These are phyloP conservation scores for Chytriomyces sp. DNA, from an alignment of 192 early-diverging fungal species.

Conservation along the genomic window DNA sequence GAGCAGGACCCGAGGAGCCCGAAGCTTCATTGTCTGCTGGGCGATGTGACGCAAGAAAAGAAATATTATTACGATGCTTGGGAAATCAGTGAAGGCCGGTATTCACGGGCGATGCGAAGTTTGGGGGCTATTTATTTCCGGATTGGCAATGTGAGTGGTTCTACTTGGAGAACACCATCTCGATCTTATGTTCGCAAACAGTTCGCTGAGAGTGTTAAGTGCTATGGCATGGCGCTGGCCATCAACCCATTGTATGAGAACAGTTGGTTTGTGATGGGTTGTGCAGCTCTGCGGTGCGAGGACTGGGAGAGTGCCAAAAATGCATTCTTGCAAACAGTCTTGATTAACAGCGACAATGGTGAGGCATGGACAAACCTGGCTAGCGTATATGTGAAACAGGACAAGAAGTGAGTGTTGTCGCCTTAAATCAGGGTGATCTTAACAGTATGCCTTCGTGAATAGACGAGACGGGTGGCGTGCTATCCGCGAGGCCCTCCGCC, in stretches of 20 bases:
- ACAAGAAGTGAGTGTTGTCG: conserved; percentile 51
- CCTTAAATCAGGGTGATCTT: neutral
- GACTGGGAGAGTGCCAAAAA: conserved; percentile 74
- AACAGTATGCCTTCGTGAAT: neutral
- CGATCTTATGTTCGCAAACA: neutral
- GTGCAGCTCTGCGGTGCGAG: conserved; percentile 80
- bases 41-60: conserved; percentile 80
- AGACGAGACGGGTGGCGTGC: conserved; percentile 78
- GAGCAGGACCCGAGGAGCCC: conserved; percentile 68
- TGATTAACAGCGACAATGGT: conserved; percentile 61
- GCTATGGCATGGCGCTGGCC: conserved; percentile 77
- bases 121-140: conserved; percentile 83
- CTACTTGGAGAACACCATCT: neutral
- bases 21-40: conserved; percentile 87
- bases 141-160: conserved; percentile 47
- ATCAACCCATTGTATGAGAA: conserved; percentile 95
- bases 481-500: conserved; percentile 78
- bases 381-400: conserved; percentile 72
- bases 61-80: conserved; percentile 84
- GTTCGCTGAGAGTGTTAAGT: conserved; percentile 66
- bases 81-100: conserved; percentile 78
- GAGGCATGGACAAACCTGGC: conserved; percentile 99
- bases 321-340: conserved; percentile 60
- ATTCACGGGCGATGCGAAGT: conserved; percentile 93
- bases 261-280: conserved; percentile 96